Evolutionary conservation across 2,329 filamentous ascomycete genomes (phyloP), one percentile per base, ranked within the genome.

Genomic region (Sclerotinia spermophila): DNA sequence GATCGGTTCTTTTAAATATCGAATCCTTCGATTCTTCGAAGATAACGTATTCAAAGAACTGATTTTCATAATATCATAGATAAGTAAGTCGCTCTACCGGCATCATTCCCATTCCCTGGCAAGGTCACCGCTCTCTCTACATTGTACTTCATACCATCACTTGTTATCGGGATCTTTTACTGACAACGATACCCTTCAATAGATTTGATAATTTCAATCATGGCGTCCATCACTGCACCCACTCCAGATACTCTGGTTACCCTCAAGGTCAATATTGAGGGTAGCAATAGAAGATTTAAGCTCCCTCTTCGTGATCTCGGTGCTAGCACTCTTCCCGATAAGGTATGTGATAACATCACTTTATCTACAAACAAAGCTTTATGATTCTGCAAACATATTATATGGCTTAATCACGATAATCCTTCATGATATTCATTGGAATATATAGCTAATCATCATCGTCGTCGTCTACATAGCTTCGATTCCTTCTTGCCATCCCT

Each of bases 251-350:
- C 92, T 67, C 84, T 88, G 74, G 92, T 98, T 82, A 93, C 91
- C 75, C 84, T 97, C 83, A 98, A 98, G 85, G 86, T 97, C 79
- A 87, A 88, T 78, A 89, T 91, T 78, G 89, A 94, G 79, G 92
- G 92, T 72, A 84, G 83, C 78, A 91, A 90, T 78, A 90, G 92
- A 78, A 92, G 94, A 77, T 92, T 96, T 84, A 97, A 97, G 86
- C 86, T 98, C 74, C 91, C 93, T 70, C 87, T 98, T 79, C 89
- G 90, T 79, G 95, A 98, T 76, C 89, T 98, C 70, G 89, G 88
- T 73, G 88, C 91, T 65, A 84, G 84, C 74, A 86, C 89, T 61
- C 87, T 99, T 53, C 93, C 94, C 77, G 85, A 89, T 78, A 96
- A 95, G 88, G 96, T 98, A 87, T 80, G 91, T 76, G 59, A 55